Evolutionary conservation across 805 yeast genomes (phyloP).

Genomic region (Hanseniaspora mollemarum): DNA sequence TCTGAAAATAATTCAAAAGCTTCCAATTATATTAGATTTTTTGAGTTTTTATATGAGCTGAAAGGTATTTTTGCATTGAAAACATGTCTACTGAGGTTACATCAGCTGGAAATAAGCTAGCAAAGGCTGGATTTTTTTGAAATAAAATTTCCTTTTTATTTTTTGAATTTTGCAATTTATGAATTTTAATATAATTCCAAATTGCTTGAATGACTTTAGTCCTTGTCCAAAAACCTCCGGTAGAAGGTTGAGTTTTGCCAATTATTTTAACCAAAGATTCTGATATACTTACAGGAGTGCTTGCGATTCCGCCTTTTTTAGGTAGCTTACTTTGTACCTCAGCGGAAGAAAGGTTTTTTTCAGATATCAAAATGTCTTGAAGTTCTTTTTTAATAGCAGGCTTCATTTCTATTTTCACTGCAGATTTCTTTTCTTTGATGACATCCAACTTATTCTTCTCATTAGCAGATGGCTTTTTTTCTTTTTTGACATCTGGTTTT

Average conservation of each 20-base stretch:
- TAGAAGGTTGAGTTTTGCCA: not conserved
- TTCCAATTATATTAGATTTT: no score
- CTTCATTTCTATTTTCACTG: no score
- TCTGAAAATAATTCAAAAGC: no score
- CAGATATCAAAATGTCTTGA: no score
- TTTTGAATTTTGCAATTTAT: constrained; percentile 53
- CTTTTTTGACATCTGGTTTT: not conserved
- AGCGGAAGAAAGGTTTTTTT: no score
- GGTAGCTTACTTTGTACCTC: no score
- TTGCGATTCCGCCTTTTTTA: constrained; percentile 1
- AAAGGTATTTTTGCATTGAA: constrained; percentile 29
- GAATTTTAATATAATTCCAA: constrained; percentile 59
- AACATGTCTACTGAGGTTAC: constrained; percentile 47
- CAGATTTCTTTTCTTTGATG: no score
- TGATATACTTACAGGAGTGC: not conserved
- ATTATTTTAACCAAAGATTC: not conserved
- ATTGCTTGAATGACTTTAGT: constrained; percentile 58
- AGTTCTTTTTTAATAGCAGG: no score
- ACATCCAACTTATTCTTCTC: no score
- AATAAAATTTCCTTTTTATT: constrained; percentile 49
- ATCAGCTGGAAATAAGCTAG: constrained; percentile 38
- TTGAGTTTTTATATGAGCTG: not conserved
- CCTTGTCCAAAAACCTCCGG: constrained; percentile 27
- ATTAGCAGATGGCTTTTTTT: not conserved
- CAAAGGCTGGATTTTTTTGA: constrained; percentile 41